phyloP scores from a whole-genome alignment of 805 yeast species.

The Pichia scutulata region DNA sequence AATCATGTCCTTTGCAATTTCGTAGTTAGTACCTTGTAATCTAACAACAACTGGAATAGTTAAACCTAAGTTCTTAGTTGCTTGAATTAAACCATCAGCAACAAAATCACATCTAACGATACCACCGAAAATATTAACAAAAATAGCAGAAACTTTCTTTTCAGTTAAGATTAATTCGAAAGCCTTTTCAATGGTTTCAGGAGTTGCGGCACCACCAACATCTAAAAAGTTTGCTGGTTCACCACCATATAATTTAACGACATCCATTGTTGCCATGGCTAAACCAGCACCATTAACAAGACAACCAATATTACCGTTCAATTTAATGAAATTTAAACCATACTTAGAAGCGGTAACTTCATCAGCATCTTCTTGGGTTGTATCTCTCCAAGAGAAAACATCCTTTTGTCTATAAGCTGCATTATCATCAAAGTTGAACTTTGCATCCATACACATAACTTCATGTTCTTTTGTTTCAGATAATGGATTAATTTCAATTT shows the following conservation, averaged over 20 bases:
- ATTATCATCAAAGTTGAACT: constrained; percentile 95
- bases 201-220: constrained; percentile 99
- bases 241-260: constrained; percentile 96
- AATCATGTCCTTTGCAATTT: constrained; percentile 80
- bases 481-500: constrained; percentile 97
- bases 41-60: constrained; percentile 95
- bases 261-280: constrained; percentile 99
- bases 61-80: constrained; percentile 85
- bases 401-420: constrained; percentile 93
- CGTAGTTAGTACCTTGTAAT: constrained; percentile 96
- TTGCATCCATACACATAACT: constrained; percentile 98
- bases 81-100: constrained; percentile 94
- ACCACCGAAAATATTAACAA: constrained; percentile 98
- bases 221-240: constrained; percentile 98
- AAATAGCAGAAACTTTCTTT: constrained; percentile 84
- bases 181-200: constrained; percentile 95
- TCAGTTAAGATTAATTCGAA: constrained; percentile 89
- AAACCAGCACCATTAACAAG: constrained; percentile 99
- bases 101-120: constrained; percentile 99
- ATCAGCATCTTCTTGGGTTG: constrained; percentile 95
- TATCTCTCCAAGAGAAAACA: constrained; percentile 94
- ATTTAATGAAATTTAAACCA: constrained; percentile 92
- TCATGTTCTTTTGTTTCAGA: constrained; percentile 85
- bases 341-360: constrained; percentile 88
- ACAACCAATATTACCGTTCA: constrained; percentile 98